A percentile compares a stretch with the other conserved stretches of the same genome.
These are phyloP conservation scores for Aureobasidium sp. DNA, from an alignment of 2,329 filamentous ascomycete genomes.

Conservation along the genomic window DNA sequence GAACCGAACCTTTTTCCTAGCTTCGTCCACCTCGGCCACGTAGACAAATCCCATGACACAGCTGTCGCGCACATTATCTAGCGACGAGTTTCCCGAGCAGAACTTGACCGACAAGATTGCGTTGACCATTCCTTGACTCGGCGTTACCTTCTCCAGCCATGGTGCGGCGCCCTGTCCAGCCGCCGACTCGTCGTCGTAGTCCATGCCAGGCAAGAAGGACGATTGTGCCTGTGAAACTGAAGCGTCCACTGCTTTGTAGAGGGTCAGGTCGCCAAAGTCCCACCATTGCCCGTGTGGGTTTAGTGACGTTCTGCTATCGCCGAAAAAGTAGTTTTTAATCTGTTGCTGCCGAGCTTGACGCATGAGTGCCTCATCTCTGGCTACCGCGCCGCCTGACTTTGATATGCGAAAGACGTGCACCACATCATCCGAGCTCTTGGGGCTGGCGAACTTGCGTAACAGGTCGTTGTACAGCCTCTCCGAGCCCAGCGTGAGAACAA, in stretches of 20 bases:
- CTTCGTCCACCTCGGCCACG: constrained; percentile 83
- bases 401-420: constrained; percentile 72
- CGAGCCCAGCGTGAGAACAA: constrained; percentile 76
- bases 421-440: constrained; percentile 52
- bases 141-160: constrained; percentile 47
- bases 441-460: constrained; percentile 52
- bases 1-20: constrained; percentile 71
- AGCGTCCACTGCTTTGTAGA: constrained; percentile 45
- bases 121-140: constrained; percentile 65
- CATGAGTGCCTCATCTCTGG: constrained; percentile 67
- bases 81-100: constrained; percentile 57
- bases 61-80: constrained; percentile 68
- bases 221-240: constrained; percentile 15
- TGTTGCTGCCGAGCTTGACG: constrained; percentile 65
- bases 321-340: constrained; percentile 93
- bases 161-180: background rate
- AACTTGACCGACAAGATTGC: constrained; percentile 78
- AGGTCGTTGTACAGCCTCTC: constrained; percentile 70
- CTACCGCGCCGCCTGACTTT: constrained; percentile 78
- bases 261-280: constrained; percentile 64
- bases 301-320: constrained; percentile 65
- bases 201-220: constrained; percentile 35
- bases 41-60: constrained; percentile 90
- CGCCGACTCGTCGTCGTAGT: constrained; percentile 40
- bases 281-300: constrained; percentile 84